Evolutionary conservation across 2,329 filamentous ascomycete genomes (phyloP), one percentile per base, ranked within the genome.

Genomic region (Rhynchosporium graminicola): DNA sequence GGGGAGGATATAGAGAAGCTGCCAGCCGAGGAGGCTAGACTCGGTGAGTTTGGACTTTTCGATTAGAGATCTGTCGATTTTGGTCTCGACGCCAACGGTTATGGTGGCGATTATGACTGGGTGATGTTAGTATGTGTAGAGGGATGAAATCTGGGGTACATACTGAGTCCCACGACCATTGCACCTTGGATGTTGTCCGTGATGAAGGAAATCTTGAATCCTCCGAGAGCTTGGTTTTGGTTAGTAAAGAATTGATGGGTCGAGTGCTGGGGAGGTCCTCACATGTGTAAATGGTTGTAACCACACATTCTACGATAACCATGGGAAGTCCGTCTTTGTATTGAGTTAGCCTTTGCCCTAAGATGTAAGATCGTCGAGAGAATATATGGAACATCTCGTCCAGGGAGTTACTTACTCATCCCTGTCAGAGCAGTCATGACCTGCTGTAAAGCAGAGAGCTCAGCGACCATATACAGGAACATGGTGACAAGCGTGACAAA

Each of bases 231-330:
- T 91, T 26, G 9, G 5, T 48, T 13, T 13, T 36, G 20, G 47
- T 59, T 13, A 60, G 26, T 31, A 29, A 9, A 10, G 15, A 42
- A 33, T 15, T 51, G 4, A 5, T 57, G 4, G 5, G n/a, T 10
- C 12, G 42, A 9, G 7, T 4, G 3, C 33, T 4, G 31, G 13
- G 20, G 12, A 26, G 1, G 38, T 51, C 48, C 80, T 68, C 78
- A 90, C 88, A 92, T 0, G 91, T 95, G 74, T 95, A 95, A 63
- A 93, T 87, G 1, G 90, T 93, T 0, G 91, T 95, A 46, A 95
- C 81, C 43, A 83, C 80, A 68, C 89, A 91, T 73, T 95, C 82
- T 0, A 94, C 88, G 68, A 95, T 91, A 64, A 95, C 83, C 20
- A 88, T 84, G 0, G 90, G 89, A 10, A 95, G 80, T 0, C 87